Percentiles rank a stretch among this genome's conserved stretches.
These are phyloP conservation scores for Nasturtium officinale DNA, from an alignment of 345 rosid genomes.

Conservation along the genomic window DNA sequence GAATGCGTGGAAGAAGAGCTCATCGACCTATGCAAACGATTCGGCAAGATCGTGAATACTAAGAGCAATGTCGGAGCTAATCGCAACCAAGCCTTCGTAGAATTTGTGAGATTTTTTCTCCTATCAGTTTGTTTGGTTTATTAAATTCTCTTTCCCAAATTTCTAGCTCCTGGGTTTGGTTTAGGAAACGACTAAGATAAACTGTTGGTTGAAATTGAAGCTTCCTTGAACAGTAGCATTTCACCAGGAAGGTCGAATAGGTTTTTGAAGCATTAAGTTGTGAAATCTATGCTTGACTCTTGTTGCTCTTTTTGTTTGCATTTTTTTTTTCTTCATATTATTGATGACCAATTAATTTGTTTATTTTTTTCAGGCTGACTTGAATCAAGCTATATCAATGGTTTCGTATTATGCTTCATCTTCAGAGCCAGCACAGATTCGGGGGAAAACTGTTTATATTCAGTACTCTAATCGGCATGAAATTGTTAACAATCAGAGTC, in stretches of 20 bases:
- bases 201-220: slow-evolving; percentile 8
- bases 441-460: slow-evolving; percentile 91
- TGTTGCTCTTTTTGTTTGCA: neutral
- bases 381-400: slow-evolving; percentile 94
- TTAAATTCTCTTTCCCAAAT: neutral
- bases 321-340: neutral
- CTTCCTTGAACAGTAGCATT: neutral
- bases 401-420: slow-evolving; percentile 96
- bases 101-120: slow-evolving; percentile 58
- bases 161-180: neutral
- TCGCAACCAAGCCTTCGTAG: slow-evolving; percentile 94
- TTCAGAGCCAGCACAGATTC: slow-evolving; percentile 95
- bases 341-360: slow-evolving; percentile 12
- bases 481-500: slow-evolving; percentile 94
- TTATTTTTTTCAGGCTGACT: slow-evolving; percentile 69
- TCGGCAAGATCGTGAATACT: slow-evolving; percentile 92
- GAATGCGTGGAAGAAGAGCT: slow-evolving; percentile 94
- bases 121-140: neutral
- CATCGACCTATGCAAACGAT: slow-evolving; percentile 85
- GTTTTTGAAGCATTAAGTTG: neutral
- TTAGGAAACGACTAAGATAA: neutral
- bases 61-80: slow-evolving; percentile 95
- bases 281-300: slow-evolving; percentile 1
- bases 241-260: neutral
- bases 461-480: slow-evolving; percentile 96